Conservation (phyloP, 805 yeast genomes). For the Brettanomyces custersianus region DNA sequence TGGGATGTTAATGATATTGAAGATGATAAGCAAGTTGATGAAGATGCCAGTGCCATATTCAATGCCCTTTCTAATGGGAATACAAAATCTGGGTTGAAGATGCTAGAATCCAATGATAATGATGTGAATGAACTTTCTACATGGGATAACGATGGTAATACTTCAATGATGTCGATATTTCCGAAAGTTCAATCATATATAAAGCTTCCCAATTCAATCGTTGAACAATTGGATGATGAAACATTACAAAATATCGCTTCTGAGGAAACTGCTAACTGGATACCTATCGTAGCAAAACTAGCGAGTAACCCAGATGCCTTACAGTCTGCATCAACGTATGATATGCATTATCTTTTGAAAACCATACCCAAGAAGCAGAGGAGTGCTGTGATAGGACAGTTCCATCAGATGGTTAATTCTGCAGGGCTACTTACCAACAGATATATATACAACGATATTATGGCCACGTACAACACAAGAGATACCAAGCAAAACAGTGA, state of each 20-base stretch:
- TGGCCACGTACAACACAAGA: slow-evolving; percentile 22
- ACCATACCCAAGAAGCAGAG: slow-evolving; percentile 33
- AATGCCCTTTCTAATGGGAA: slow-evolving; percentile 9
- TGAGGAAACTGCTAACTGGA: slow-evolving; percentile 37
- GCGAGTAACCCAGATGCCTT: slow-evolving; percentile 28
- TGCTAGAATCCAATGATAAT: too few species aligned
- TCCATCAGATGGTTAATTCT: slow-evolving; percentile 29
- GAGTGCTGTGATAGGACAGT: slow-evolving; percentile 23
- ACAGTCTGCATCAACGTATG: slow-evolving; percentile 22
- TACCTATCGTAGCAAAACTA: slow-evolving; percentile 30
- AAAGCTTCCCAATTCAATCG: slow-evolving; percentile 29
- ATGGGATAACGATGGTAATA: not conserved
- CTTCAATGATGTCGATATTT: slow-evolving; percentile 10
- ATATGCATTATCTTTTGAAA: slow-evolving; percentile 28
- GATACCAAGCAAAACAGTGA: slow-evolving; percentile 11
- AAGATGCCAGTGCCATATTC: slow-evolving; percentile 22
- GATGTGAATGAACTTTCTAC: not conserved
- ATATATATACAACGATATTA: slow-evolving; percentile 28
- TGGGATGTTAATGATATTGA: slow-evolving; percentile 10
- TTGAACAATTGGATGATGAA: slow-evolving; percentile 28
- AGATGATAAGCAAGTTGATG: slow-evolving; percentile 11
- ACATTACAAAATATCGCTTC: slow-evolving; percentile 31
- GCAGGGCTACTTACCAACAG: slow-evolving; percentile 26
- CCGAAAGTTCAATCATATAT: slow-evolving; percentile 19
- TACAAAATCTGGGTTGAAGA: not conserved